Evolutionary conservation across 2,329 filamentous ascomycete genomes (phyloP).

Genomic region (Biscogniauxia sp.): DNA sequence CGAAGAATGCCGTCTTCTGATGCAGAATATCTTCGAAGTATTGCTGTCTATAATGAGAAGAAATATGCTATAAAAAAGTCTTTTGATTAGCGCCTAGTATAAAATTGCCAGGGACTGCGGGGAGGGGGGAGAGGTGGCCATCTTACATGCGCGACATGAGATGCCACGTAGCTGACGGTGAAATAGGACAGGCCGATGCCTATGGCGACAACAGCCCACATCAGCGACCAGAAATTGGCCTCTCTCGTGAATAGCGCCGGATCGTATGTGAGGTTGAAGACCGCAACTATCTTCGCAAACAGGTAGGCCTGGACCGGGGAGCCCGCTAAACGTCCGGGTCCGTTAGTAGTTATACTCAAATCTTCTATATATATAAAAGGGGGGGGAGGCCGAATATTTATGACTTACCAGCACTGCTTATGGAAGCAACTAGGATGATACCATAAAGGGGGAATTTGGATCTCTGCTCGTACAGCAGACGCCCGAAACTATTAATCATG

Average conservation of each 20-base stretch:
- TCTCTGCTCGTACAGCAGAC: constrained; percentile 55
- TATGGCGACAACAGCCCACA: constrained; percentile 61
- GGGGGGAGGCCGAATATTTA: background rate
- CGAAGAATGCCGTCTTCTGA: constrained; percentile 60
- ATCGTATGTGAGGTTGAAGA: constrained; percentile 42
- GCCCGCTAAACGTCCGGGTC: constrained; percentile 33
- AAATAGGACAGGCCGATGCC: constrained; percentile 54
- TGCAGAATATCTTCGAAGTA: constrained; percentile 61
- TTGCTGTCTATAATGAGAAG: constrained; percentile 55
- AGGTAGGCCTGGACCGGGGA: constrained; percentile 54
- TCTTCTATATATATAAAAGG: too few relatives aligned
- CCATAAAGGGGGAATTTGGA: constrained; percentile 49
- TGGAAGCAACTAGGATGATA: constrained; percentile 47
- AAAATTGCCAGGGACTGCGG: background rate
- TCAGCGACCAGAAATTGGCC: constrained; percentile 62
- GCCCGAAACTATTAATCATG: constrained; percentile 53
- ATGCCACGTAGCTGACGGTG: constrained; percentile 43
- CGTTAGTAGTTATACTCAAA: constrained; percentile 7
- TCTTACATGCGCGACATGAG: constrained; percentile 42
- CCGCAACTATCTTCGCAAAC: constrained; percentile 51
- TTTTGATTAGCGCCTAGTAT: constrained; percentile 3
- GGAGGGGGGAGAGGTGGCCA: constrained; percentile 1
- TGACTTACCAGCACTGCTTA: constrained; percentile 35
- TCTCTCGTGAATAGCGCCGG: constrained; percentile 35
- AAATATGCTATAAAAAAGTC: constrained; percentile 36